Evolutionary conservation across 192 early-diverging fungal species (phyloP), one percentile per base, ranked within the genome.

Genomic region (Piromyces finnis): DNA sequence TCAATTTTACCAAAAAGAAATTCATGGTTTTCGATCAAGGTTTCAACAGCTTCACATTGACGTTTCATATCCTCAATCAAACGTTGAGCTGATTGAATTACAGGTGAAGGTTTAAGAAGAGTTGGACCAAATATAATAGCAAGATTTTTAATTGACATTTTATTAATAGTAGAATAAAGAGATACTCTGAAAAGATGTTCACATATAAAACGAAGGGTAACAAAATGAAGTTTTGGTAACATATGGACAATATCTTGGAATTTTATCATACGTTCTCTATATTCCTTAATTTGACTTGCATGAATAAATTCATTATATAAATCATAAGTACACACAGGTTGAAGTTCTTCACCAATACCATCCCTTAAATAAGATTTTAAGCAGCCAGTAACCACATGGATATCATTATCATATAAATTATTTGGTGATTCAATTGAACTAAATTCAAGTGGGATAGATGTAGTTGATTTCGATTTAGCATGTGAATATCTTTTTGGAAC

Each of bases 41-140:
- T 68, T 68, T 68, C 51, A 27, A 68, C 51, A 11, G 51, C 51
- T 68, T 68, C 51, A 68, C 51, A 68, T 68, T 68, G 51, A n/a
- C 51, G 51, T 68, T 68, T 68, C 51, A 68, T 68, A n/a, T 68
- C 51, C 9, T 68, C 26, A n/a, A 68, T 68, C n/a, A 68, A 68
- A 68, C 51, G 51, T n/a, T 68, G 51, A 68, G 51, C 51, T 11
- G 51, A 68, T 68, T 68, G 26, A n/a, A 68, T 68, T 1, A 68
- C 51, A 9, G 51, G 51, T 26, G 51, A 68, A 27, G 51, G 51
- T 11, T 68, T 68, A 68, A 68, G 51, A 68, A 99, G 82, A 11
- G 93, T 96, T 16, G 94, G 95, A 9, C 92, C 96, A 92, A 99
- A 97, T 29, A 99, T 94, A 37, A 97, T 95, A 28, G 94, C 90